Evolutionary conservation across 129 eudicot genomes (phyloP).

Genomic region (Scalesia atractyloides): DNA sequence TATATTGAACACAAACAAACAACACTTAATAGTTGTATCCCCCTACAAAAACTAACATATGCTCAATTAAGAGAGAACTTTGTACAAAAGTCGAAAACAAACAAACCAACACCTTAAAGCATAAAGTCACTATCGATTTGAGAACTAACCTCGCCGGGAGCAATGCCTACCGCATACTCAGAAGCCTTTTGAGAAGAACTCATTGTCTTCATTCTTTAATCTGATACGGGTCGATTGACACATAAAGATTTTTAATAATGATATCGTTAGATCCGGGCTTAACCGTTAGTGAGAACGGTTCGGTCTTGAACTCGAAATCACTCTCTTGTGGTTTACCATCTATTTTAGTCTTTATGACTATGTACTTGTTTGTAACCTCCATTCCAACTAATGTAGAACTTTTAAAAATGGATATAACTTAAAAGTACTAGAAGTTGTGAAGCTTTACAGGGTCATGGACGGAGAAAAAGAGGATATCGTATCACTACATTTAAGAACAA

Average conservation of each 20-base stretch:
- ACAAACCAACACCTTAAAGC: background rate
- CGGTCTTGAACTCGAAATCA: slow-evolving; percentile 58
- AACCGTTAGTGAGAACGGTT: slow-evolving; percentile 29
- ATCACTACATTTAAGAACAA: background rate
- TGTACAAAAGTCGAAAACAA: too few species aligned
- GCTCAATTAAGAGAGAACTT: too few species aligned
- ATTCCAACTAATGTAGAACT: background rate
- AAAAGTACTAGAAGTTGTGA: background rate
- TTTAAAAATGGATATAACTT: background rate
- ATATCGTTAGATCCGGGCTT: slow-evolving; percentile 45
- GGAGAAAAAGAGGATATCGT: background rate
- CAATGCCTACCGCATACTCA: slow-evolving; percentile 30
- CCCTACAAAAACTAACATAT: too few species aligned
- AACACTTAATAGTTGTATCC: too few species aligned
- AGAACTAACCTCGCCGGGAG: slow-evolving; percentile 55
- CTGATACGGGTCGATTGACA: slow-evolving; percentile 80
- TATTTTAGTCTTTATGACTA: slow-evolving; percentile 44
- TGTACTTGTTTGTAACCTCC: slow-evolving; percentile 51
- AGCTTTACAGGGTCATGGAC: background rate
- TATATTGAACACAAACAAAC: too few species aligned
- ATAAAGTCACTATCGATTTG: background rate
- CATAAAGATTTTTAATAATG: slow-evolving; percentile 60
- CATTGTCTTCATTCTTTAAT: slow-evolving; percentile 69
- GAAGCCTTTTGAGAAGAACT: slow-evolving; percentile 60
- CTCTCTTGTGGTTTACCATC: slow-evolving; percentile 58